Conservation (phyloP, 495 filamentous ascomycete genomes). For the Penicillium paxilli region DNA sequence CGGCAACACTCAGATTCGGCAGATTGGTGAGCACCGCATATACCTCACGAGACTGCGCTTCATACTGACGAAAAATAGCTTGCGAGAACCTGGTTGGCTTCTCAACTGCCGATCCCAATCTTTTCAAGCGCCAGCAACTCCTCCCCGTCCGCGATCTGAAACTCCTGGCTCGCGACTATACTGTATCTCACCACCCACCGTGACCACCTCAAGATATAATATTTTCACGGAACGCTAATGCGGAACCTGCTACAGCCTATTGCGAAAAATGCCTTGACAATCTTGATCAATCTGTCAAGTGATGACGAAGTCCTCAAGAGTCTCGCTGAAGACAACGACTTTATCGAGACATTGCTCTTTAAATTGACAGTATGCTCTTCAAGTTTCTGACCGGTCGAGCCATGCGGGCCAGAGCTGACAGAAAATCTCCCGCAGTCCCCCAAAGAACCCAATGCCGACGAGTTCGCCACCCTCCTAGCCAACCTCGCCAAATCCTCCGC, state of each 20-base stretch:
- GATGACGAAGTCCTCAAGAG: constrained; percentile 70
- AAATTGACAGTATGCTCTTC: constrained; percentile 73
- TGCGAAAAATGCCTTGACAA: constrained; percentile 87
- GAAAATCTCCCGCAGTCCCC: too few relatives aligned
- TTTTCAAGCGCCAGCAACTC: constrained; percentile 84
- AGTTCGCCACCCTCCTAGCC: constrained; percentile 86
- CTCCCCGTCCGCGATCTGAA: constrained; percentile 84
- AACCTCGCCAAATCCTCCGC: constrained; percentile 81
- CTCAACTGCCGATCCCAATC: constrained; percentile 68
- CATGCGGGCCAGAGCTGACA: constrained; percentile 49
- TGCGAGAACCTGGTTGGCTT: constrained; percentile 85
- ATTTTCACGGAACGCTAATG: too few relatives aligned
- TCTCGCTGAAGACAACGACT: constrained; percentile 77
- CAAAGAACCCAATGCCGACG: constrained; percentile 75
- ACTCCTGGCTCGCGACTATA: constrained; percentile 78
- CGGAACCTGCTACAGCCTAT: constrained; percentile 59
- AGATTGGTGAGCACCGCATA: constrained; percentile 55
- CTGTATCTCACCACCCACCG: too few relatives aligned
- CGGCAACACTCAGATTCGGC: constrained; percentile 81
- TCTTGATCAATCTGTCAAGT: constrained; percentile 86
- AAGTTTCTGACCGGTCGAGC: too few relatives aligned
- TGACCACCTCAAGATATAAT: too few relatives aligned
- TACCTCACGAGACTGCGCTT: background rate
- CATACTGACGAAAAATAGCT: constrained; percentile 44
- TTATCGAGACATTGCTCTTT: constrained; percentile 69